Percentiles rank a stretch among this genome's conserved stretches.
Conservation (phyloP, 345 rosid genomes). For the Euclidium syriacum region DNA sequence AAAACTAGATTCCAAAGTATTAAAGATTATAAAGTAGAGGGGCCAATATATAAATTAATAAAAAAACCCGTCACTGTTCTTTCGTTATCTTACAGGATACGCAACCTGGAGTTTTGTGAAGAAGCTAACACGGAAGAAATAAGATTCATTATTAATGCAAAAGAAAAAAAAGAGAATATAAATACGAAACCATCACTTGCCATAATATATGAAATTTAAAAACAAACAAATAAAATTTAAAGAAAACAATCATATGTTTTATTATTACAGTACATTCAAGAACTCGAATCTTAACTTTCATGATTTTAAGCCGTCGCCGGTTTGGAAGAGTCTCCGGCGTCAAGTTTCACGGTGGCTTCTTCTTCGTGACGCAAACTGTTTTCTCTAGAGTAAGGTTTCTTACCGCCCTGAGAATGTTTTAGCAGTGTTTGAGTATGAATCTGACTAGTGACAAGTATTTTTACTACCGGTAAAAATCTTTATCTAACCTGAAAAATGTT, state of each 20-base stretch:
- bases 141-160: too few species aligned
- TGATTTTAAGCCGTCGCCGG: constrained; percentile 18
- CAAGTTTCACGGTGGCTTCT: constrained; percentile 21
- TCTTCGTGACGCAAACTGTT: constrained; percentile 72
- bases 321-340: constrained; percentile 24
- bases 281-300: background rate
- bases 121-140: constrained; percentile 24
- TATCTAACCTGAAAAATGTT: constrained; percentile 71
- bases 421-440: background rate
- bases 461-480: too few species aligned
- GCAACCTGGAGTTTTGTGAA: constrained; percentile 24
- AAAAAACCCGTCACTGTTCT: constrained; percentile 9
- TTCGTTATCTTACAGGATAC: constrained; percentile 20
- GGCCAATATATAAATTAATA: constrained; percentile 8
- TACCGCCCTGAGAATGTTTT: constrained; percentile 61
- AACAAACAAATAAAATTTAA: too few species aligned
- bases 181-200: constrained; percentile 26
- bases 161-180: constrained; percentile 1
- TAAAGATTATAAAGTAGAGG: background rate
- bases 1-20: constrained; percentile 1
- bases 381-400: constrained; percentile 64
- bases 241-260: background rate
- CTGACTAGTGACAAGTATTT: too few species aligned
- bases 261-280: background rate
- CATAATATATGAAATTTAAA: background rate